Conservation (phyloP, 768 basidiomycete species). For the Mycena indigotica region DNA sequence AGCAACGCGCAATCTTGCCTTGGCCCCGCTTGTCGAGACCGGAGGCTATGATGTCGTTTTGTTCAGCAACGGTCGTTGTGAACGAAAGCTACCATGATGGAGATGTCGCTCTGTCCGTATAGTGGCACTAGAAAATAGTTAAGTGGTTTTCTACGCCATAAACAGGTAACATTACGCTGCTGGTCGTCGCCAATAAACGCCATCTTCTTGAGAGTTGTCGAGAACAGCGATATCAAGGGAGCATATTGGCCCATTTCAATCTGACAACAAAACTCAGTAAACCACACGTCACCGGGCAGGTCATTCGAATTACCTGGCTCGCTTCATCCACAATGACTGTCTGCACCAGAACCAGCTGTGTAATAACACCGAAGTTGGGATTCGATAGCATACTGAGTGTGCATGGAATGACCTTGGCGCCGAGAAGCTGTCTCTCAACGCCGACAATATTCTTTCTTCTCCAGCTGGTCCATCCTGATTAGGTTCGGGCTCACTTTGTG, state of each 20-base stretch:
- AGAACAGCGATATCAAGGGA: constrained; percentile 28
- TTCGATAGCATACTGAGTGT: constrained; percentile 51
- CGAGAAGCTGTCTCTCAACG: constrained; percentile 27
- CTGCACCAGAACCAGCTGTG: constrained; percentile 22
- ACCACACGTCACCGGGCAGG: neutral
- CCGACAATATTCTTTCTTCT: constrained; percentile 17
- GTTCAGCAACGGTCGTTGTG: constrained; percentile 46
- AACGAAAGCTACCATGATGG: too few species aligned
- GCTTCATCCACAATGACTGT: constrained; percentile 39
- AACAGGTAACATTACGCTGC: constrained; percentile 31
- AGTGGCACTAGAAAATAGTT: too few species aligned
- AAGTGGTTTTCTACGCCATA: too few species aligned
- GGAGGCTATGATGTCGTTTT: constrained; percentile 44
- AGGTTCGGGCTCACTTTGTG: constrained; percentile 33
- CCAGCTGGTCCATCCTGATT: constrained; percentile 40
- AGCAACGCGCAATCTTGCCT: constrained; percentile 40
- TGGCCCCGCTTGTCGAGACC: constrained; percentile 40
- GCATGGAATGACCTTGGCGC: constrained; percentile 44
- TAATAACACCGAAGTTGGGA: constrained; percentile 2
- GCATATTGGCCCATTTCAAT: constrained; percentile 38
- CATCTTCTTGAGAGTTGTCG: constrained; percentile 31
- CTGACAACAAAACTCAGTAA: constrained; percentile 31
- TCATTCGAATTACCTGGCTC: neutral
- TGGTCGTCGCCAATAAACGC: constrained; percentile 40
- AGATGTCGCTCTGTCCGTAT: too few species aligned